Conservation (phyloP, 2,329 filamentous ascomycete genomes). For the Aureobasidium sp. region DNA sequence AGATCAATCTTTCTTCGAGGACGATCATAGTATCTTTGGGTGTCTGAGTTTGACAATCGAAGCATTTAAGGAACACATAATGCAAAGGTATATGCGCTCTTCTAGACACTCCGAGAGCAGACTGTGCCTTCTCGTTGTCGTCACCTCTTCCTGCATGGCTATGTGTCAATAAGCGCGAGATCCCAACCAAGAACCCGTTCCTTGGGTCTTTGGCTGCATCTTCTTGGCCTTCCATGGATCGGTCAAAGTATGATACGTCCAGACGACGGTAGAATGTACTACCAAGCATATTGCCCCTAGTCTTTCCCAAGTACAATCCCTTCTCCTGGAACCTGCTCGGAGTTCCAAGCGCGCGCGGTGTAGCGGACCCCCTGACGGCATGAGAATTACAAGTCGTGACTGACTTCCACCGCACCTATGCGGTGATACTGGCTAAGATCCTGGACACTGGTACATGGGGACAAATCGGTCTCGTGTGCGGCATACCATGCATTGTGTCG, state of each 20-base stretch:
- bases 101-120: not conserved
- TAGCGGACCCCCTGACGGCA: not conserved
- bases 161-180: not conserved
- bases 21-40: not conserved
- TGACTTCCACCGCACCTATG: not conserved
- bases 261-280: not conserved
- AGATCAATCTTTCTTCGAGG: not conserved
- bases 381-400: not conserved
- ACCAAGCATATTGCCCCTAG: conserved; percentile 3
- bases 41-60: not conserved
- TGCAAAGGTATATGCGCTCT: not conserved
- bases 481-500: not conserved
- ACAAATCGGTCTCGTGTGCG: not conserved
- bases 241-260: not conserved
- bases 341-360: not conserved
- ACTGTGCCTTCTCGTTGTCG: not conserved
- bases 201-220: not conserved
- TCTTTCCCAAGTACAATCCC: not conserved
- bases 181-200: not conserved
- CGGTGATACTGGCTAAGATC: not conserved
- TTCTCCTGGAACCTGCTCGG: not conserved
- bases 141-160: not conserved
- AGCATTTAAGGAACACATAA: not conserved
- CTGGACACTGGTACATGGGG: not conserved
- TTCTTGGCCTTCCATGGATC: not conserved